These are phyloP conservation scores for Monosporozyma yasuniensis DNA, from an alignment of 805 yeast genomes.

Conservation along the genomic window DNA sequence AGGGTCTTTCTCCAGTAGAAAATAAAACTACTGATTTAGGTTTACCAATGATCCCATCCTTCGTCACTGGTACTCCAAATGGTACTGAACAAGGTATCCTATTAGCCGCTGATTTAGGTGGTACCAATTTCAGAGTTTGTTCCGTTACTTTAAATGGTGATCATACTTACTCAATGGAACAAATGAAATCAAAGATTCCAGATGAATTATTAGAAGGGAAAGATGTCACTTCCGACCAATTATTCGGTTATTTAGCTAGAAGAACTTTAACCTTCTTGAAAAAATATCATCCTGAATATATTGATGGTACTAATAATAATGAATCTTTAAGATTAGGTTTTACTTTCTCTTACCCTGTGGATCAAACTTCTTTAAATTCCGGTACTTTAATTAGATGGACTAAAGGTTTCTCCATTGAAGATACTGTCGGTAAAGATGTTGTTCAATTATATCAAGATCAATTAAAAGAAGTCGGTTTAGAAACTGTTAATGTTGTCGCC, in stretches of 20 bases:
- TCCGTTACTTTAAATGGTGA: constrained; percentile 70
- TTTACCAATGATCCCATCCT: constrained; percentile 91
- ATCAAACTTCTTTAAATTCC: constrained; percentile 68
- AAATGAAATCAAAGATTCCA: constrained; percentile 74
- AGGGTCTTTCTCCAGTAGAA: constrained; percentile 37
- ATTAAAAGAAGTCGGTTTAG: constrained; percentile 47
- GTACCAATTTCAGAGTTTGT: constrained; percentile 92
- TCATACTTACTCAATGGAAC: constrained; percentile 66
- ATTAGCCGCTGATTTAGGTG: constrained; percentile 91
- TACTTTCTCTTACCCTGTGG: constrained; percentile 90
- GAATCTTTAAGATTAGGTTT: constrained; percentile 65
- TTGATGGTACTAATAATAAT: constrained; percentile 13
- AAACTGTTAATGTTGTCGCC: constrained; percentile 64
- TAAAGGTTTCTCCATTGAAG: constrained; percentile 81
- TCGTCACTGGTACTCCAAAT: constrained; percentile 74
- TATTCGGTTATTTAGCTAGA: constrained; percentile 67
- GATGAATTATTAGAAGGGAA: constrained; percentile 58
- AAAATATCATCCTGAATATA: constrained; percentile 47
- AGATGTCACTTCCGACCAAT: constrained; percentile 43
- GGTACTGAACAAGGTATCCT: constrained; percentile 79
- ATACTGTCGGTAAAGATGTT: constrained; percentile 78
- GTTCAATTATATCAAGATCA: constrained; percentile 63
- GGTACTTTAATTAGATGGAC: constrained; percentile 93
- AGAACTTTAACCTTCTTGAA: constrained; percentile 57
- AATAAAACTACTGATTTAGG: constrained; percentile 32